Base-by-base conservation (phyloP, 1,284 basidiomycete species). In the Ganoderma sp. region DNA sequence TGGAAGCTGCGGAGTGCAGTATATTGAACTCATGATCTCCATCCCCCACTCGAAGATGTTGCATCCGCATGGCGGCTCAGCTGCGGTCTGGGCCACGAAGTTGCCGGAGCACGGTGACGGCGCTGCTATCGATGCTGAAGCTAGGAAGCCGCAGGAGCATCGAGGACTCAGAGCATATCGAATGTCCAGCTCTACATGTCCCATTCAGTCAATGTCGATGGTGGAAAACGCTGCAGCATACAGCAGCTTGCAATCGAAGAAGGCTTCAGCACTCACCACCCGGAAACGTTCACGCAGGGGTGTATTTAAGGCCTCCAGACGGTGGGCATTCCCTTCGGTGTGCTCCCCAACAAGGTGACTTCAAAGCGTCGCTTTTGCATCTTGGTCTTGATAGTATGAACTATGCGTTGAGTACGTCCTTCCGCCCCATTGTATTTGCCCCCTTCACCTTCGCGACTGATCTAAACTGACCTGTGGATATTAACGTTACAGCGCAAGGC, bases 231-330 rank as follows among this genome's bases (percentile, higher is more conserved):
- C 37, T 39, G 37, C 37, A 39, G 37, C 37, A 39, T 50, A 17
- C 48, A 14, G 57, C 37, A n/a, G 28, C 28, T 41, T 32, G n/a
- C 15, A 17, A 34, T 6, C 32, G 6, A n/a, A 9, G 54, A 17
- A 25, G 22, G 48, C 22, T 12, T 22, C 48, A 50, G 48, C 48
- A 50, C 48, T 37, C 32, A 28, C n/a, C 37, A 9, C 28, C 19
- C 2, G 37, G 25, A 60, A 22, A 15, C 14, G 22, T 43, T 43
- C 2, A 7, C 0, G 56, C 32, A 34, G 34, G n/a, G 42, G 22
- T n/a, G 4, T 50, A 50, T 64, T 58, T 64, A 58, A 64, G 48
- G 54, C 12, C 37, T 22, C 34, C 19, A 39, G 9, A 9, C 5
- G 12, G 28, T 15, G 4, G n/a, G 17, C 22, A 7, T 28, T 32